phyloP scores from a whole-genome alignment of 2,329 filamentous ascomycete species.

The Chrysoporthe deuterocubensis region DNA sequence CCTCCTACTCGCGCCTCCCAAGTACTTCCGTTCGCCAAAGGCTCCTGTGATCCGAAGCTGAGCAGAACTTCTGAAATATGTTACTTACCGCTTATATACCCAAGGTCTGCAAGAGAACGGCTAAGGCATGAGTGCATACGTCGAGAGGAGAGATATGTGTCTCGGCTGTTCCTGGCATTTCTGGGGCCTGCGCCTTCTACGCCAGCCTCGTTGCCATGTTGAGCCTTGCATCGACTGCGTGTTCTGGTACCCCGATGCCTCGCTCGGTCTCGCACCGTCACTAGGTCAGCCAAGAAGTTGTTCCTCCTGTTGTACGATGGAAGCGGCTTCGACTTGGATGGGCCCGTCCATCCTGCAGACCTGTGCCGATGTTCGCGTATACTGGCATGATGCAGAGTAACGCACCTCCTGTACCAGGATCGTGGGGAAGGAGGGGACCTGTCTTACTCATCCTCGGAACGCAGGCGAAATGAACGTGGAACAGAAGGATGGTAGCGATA shows the following conservation, averaged over 20 bases:
- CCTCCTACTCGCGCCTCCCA: neutral
- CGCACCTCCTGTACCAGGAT: slow-evolving; percentile 9
- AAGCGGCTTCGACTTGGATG: neutral
- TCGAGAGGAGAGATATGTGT: neutral
- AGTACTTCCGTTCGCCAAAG: neutral
- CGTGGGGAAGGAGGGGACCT: slow-evolving; percentile 9
- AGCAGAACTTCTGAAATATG: neutral
- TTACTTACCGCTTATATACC: neutral
- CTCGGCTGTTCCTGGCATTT: slow-evolving; percentile 8
- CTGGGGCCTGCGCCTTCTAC: neutral
- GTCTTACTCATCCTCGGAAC: neutral
- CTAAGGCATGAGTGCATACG: slow-evolving; percentile 6
- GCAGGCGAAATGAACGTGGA: neutral
- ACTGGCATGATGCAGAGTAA: slow-evolving; percentile 13
- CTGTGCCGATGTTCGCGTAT: neutral
- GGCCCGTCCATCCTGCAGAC: slow-evolving; percentile 11
- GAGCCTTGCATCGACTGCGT: neutral
- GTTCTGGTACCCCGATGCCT: neutral
- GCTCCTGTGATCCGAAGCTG: neutral
- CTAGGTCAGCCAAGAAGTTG: neutral
- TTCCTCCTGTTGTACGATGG: slow-evolving; percentile 12
- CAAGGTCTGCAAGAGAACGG: neutral
- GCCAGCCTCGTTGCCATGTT: neutral
- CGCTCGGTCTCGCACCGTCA: neutral
- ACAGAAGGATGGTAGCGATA: neutral